Evolutionary conservation across 2,329 filamentous ascomycete species (phyloP), one percentile per base, ranked within the genome.

Genomic region (Fusarium citri): DNA sequence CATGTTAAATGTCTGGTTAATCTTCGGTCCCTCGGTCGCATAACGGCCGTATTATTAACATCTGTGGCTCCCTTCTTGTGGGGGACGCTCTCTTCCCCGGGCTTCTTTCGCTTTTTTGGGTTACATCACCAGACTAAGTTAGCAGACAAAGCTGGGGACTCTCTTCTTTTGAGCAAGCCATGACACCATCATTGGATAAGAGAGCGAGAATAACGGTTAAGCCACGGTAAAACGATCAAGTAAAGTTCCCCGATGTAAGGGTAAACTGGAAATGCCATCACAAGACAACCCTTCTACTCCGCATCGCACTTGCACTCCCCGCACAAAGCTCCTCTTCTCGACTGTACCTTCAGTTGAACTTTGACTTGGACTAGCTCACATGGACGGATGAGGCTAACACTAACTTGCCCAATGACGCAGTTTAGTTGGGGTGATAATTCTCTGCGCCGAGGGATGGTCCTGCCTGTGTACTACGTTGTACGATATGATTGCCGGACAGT

Each of bases 21-120:
- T 68, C 47, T 30, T 59, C 70, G 65, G 72, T 7, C 40, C 8
- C 51, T 73, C 72, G 72, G 72, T 66, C 59, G 55, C 62, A 73
- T 59, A 47, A 18, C 72, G 72, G 72, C 56, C 68, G 60, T 74
- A 74, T 66, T 74, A 59, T 53, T 46, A 43, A 59, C 34, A 46
- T 9, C 60, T 42, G 56, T 62, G 59, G 61, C n/a, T 12, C 43
- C 18, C 22, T 28, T 4, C 34, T n/a, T 37, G 34, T 37, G 34
- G 57, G 57, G 53, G 50, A 22, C 9, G 31, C 15, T n/a, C 4
- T 12, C 11, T 23, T 55, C 51, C 45, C 58, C 55, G 54, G 60
- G 67, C 31, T 45, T 57, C 41, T n/a, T 48, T n/a, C 48, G 63
- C 41, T 57, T 43, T 26, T 48, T 15, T 55, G 63, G 47, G 49